Conservation (phyloP, 352 stramenopile genomes). For the Phytopythium helicoides region DNA sequence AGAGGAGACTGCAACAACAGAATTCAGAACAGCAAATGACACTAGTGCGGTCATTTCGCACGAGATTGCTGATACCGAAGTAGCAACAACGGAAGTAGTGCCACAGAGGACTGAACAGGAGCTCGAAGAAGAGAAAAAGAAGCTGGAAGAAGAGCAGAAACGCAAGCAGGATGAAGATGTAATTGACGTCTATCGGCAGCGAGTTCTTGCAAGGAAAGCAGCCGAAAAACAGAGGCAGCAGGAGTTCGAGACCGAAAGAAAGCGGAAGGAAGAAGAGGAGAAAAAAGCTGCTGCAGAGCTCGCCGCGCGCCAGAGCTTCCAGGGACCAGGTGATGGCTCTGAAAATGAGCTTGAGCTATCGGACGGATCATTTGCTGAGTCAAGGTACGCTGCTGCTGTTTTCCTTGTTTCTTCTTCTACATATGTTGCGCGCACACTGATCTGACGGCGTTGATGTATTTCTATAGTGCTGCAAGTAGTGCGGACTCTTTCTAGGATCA, state of each 20-base stretch:
- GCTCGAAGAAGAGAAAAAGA: constrained; percentile 14
- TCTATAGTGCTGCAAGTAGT: constrained; percentile 30
- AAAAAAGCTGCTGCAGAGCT: constrained; percentile 22
- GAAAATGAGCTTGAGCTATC: constrained; percentile 62
- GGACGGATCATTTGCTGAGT: constrained; percentile 60
- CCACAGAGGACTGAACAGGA: constrained; percentile 5
- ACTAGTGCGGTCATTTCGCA: too few species aligned
- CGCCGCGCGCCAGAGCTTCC: constrained; percentile 7
- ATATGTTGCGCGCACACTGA: constrained; percentile 2
- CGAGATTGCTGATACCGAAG: too few species aligned
- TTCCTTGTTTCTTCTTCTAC: constrained; percentile 1
- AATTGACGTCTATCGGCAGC: constrained; percentile 65
- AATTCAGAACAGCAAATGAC: too few species aligned
- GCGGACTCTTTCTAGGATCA: constrained; percentile 54
- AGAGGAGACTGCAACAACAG: too few species aligned
- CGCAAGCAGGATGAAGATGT: constrained; percentile 52
- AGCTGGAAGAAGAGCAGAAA: constrained; percentile 42
- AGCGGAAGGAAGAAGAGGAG: constrained; percentile 33
- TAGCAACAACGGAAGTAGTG: not conserved
- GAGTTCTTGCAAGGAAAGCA: constrained; percentile 57
- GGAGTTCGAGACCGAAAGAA: constrained; percentile 34
- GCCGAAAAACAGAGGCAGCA: constrained; percentile 57
- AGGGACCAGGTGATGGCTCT: constrained; percentile 21
- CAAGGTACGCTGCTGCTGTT: constrained; percentile 36
- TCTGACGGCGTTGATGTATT: constrained; percentile 4